Evolutionary conservation across 129 eudicot genomes (phyloP), one percentile per base, ranked within the genome.

Genomic region (Chrysanthemum seticuspe): DNA sequence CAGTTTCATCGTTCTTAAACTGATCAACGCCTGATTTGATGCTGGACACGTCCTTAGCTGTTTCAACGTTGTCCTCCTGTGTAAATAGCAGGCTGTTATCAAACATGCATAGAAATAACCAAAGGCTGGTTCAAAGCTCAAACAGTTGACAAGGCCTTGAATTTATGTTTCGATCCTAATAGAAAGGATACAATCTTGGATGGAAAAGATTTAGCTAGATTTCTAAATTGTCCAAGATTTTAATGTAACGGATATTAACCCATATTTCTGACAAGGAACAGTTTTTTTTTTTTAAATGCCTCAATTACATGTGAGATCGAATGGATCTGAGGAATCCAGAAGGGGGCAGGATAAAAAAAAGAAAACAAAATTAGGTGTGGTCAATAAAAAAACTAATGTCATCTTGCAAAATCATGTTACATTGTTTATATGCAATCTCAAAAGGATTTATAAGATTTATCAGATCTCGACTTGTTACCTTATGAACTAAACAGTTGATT

Each of bases 401-500:
- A 69, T 29, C 47, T 40, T 40, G 47, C 47, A 25, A 69, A 53
- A 68, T 16, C 73, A 52, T n/a, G 12, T 44, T 25, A 31, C 47
- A 72, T 60, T 23, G 47, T 19, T 14, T 9, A 72, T 49, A n/a
- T 27, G 62, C 15, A 73, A 60, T 25, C 4, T 48, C 1, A 19
- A 13, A 77, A 45, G 18, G 27, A 68, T 10, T 14, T 52, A 36
- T 11, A 73, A 6, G 62, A 70, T 45, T 9, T 47, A 14, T 48
- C 15, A 65, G 57, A 29, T 63, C 10, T 10, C 3, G 6, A 29
- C 29, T 16, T 19, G 57, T 79, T 80, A 89, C 96, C 91, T 73
- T 81, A 70, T 94, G 96, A 47, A 90, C 98, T 85, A 94, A 78
- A 72, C 86, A 94, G 83, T 86, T 90, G 67, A 94, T 82, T 66